phyloP scores from a whole-genome alignment of 225 moss, liverwort and hornwort species.

The Pseudoscleropodium purum region DNA sequence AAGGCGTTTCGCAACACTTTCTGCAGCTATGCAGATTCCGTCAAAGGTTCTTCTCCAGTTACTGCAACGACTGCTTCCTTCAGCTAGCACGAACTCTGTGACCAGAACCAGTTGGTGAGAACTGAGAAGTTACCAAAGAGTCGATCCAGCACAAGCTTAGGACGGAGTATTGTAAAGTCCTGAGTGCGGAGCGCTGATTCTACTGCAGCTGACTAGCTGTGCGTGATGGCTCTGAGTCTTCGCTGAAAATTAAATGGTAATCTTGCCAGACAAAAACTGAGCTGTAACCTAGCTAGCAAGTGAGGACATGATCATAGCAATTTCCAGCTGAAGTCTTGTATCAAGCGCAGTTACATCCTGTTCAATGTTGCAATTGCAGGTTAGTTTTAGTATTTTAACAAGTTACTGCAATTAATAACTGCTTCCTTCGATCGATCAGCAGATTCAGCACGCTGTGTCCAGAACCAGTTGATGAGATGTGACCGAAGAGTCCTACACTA shows the following conservation, averaged over 20 bases:
- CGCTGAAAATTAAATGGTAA: background rate
- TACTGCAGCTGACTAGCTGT: background rate
- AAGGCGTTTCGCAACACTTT: no score
- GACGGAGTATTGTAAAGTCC: background rate
- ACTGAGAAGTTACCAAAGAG: background rate
- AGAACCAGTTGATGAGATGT: no score
- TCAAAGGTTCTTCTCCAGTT: background rate
- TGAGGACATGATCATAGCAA: background rate
- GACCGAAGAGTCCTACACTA: background rate
- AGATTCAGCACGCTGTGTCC: background rate
- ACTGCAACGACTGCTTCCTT: background rate
- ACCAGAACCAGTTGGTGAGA: background rate
- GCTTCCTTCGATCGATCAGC: no score
- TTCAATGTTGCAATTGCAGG: background rate
- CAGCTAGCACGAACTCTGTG: background rate
- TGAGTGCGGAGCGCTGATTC: background rate
- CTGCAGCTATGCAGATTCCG: background rate
- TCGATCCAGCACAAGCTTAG: background rate
- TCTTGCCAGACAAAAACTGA: background rate
- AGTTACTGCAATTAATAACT: background rate
- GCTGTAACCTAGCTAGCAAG: background rate
- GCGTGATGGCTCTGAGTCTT: background rate
- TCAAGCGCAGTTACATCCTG: background rate
- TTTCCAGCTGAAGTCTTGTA: background rate
- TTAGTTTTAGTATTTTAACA: no score